Evolutionary conservation across 768 basidiomycete genomes (phyloP).

Genomic region (Lentinula lateritia): DNA sequence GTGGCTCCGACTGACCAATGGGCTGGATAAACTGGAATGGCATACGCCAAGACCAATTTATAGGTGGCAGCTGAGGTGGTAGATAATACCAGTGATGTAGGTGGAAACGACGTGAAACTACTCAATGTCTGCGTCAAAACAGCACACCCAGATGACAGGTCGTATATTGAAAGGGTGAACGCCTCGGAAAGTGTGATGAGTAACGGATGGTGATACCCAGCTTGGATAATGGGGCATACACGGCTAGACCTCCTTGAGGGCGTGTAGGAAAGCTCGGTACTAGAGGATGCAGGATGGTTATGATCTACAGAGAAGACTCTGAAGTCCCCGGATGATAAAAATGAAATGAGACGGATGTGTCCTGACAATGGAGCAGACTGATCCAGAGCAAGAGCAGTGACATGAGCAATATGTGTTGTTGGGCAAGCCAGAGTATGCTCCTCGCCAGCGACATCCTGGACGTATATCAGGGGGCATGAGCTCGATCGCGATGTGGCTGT

Average conservation of each 20-base stretch:
- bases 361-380: conserved; percentile 55
- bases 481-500: conserved; percentile 43
- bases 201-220: conserved; percentile 74
- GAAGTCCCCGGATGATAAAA: conserved; percentile 69
- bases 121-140: conserved; percentile 60
- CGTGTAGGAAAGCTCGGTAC: conserved; percentile 41
- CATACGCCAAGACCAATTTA: conserved; percentile 71
- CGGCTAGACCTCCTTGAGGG: conserved; percentile 36
- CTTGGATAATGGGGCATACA: conserved; percentile 48
- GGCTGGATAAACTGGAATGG: conserved; percentile 71
- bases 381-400: conserved; percentile 69
- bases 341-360: conserved; percentile 45
- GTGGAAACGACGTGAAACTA: conserved; percentile 76
- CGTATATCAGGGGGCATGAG: conserved; percentile 27
- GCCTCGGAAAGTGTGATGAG: conserved; percentile 64
- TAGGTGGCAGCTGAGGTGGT: conserved; percentile 51
- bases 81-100: conserved; percentile 76
- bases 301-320: conserved; percentile 51
- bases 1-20: conserved; percentile 80
- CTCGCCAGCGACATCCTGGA: conserved; percentile 28
- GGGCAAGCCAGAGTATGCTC: conserved; percentile 38
- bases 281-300: conserved; percentile 32
- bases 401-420: conserved; percentile 30
- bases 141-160: conserved; percentile 49
- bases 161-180: conserved; percentile 70